Evolutionary conservation across 208 protist genomes (phyloP), one percentile per base, ranked within the genome.

Genomic region (Leishmania tropica): DNA sequence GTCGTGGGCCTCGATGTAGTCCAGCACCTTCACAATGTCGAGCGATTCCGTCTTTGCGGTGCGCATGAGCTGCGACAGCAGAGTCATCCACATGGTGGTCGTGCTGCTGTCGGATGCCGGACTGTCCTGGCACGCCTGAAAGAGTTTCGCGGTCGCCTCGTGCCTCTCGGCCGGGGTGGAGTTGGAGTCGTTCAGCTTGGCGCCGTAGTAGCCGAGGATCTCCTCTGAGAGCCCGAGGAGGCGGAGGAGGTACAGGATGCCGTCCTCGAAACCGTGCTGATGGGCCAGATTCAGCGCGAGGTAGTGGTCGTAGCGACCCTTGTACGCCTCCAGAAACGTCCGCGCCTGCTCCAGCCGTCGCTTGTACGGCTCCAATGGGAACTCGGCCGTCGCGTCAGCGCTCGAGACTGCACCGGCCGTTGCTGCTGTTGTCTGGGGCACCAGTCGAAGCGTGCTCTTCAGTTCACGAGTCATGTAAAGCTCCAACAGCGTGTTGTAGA

Each of bases 401-500:
- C 37, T 48, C 8, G 8, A 21, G 45, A 54, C 48, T 11, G 13
- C 64, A 3, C 51, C 51, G 51, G 51, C 45, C 21, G 48, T 42
- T 8, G 42, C 21, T 65, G 77, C 60, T 28, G 80, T 37, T 31
- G 53, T 48, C 13, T 71, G 5, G 19, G 75, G 80, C 15, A 84
- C 80, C 17, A 80, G 75, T 53, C 75, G 62, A 62, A 85, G 64
- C 3, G 56, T 73, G 72, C 10, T 77, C 48, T 72, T 60, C 67
- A 94, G 78, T 3, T 88, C 78, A 28, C 80, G 75, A 28, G 92
- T 93, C 53, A 99, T 89, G 89, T 99, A 99, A n/a, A 99, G 83
- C 83, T 99, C 98, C 17, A 99, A 85, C 0, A 99, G 87, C n/a
- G 98, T 99, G 88, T 99, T 96, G 90, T 98, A 99, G 53, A 91